Base-by-base conservation (phyloP, 441 rosid genomes). In the Corymbia citriodora region DNA sequence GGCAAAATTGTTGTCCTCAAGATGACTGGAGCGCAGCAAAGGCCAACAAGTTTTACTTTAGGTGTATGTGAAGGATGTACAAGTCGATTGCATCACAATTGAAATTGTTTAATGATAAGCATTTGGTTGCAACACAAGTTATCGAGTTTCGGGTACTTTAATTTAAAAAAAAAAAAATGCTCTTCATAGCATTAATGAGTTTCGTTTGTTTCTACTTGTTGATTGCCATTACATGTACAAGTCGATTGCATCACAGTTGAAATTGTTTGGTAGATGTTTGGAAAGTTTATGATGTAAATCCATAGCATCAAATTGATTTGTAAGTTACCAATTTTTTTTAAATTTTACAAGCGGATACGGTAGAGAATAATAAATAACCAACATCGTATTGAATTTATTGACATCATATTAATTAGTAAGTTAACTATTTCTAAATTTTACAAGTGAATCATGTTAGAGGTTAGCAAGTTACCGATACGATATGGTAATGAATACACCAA, bases 351-450 rank as follows among this genome's bases (percentile, higher is more conserved):
- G 27, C 36, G 13, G 49, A 36, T 8, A 18, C 4, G 40, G 6
- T 18, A 36, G 49, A 36, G 45, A 36, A 10, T 3, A 36, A 36
- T 5, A 72, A 33, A 33, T 70, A 9, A 33, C 25, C 0, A 2
- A 33, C 14, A 14, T 70, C 4, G 0, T 70, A 10, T 4, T 70
- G 8, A 70, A 33, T 18, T 18, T 36, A 72, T 4, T 0, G 0
- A 31, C 4, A 2, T 31, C 14, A 36, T 4, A 72, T 0, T 36
- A 27, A 72, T 36, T 36, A 2, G 48, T 36, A 36, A 18, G 15
- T 72, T n/a, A 72, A 72, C 5, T 18, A 72, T 5, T 72, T 36
- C 25, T 72, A 0, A 72, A 33, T 10, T 72, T 36, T 33, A 72
- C 48, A 10, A 33, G 19, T 29, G 36, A 31, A 68, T 16, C 21